These are phyloP conservation scores for Xylaria grammica DNA, from an alignment of 495 filamentous ascomycete species.

Conservation along the genomic window DNA sequence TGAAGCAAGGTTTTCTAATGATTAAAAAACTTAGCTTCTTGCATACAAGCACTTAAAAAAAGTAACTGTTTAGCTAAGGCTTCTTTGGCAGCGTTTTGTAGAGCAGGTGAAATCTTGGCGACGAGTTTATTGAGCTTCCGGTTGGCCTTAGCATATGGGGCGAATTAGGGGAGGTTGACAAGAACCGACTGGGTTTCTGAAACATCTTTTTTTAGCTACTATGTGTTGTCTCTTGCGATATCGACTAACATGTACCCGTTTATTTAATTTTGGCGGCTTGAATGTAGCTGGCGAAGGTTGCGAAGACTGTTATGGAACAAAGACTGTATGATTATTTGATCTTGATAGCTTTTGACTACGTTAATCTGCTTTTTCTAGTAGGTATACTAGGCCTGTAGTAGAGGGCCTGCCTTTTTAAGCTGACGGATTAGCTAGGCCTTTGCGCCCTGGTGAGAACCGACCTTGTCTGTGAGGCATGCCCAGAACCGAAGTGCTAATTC, in stretches of 20 bases:
- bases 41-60: not conserved
- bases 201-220: not conserved
- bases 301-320: not conserved
- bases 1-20: not conserved
- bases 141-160: not conserved
- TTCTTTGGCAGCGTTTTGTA: not conserved
- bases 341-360: not conserved
- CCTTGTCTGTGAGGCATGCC: not conserved
- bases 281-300: not conserved
- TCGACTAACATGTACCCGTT: not conserved
- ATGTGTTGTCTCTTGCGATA: not conserved
- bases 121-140: not conserved
- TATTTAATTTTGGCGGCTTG: not conserved
- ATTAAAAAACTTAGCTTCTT: not conserved
- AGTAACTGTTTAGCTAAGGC: not conserved
- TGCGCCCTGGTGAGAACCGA: not conserved
- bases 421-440: not conserved
- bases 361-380: not conserved
- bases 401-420: not conserved
- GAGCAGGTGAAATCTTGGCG: not conserved
- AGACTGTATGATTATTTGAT: not conserved
- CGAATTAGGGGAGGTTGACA: not conserved
- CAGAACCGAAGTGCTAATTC: not conserved
- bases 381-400: not conserved
- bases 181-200: not conserved